phyloP scores from a whole-genome alignment of 805 yeast genomes.

The Kodamaea sagamina region DNA sequence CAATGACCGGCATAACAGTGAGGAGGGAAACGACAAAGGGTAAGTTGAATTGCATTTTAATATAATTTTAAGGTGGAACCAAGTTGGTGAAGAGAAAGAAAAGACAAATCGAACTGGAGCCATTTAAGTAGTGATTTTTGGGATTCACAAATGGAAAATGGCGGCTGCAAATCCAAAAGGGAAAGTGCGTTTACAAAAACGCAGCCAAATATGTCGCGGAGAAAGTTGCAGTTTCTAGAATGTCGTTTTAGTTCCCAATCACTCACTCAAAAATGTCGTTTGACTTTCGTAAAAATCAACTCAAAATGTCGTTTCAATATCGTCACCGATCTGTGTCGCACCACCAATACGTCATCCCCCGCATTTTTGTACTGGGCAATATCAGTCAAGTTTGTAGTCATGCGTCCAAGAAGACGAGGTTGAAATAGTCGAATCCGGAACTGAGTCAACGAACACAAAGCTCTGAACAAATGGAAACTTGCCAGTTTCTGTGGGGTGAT shows the following conservation, averaged over 20 bases:
- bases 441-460: neutral
- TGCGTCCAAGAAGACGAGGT: neutral
- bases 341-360: constrained; percentile 8
- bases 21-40: constrained; percentile 4
- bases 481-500: constrained; percentile 1
- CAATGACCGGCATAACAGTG: constrained; percentile 4
- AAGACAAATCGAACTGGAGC: neutral
- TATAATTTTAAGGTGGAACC: neutral
- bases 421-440: neutral
- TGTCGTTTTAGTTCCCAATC: too few relatives aligned
- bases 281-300: too few relatives aligned
- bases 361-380: constrained; percentile 4
- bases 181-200: constrained; percentile 1
- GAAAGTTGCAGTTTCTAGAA: too few relatives aligned
- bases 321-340: too few relatives aligned
- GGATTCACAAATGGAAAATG: neutral
- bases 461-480: neutral
- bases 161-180: constrained; percentile 1
- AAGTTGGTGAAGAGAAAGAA: constrained; percentile 1
- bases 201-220: neutral
- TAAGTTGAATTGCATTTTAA: constrained; percentile 4
- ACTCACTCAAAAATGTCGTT: too few relatives aligned
- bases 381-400: neutral
- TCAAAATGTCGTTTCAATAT: too few relatives aligned
- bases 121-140: neutral